A percentile compares a stretch with the other conserved stretches of the same genome.
These are phyloP conservation scores for Sporisorium graminicola DNA, from an alignment of 1,284 basidiomycete species.

Conservation along the genomic window DNA sequence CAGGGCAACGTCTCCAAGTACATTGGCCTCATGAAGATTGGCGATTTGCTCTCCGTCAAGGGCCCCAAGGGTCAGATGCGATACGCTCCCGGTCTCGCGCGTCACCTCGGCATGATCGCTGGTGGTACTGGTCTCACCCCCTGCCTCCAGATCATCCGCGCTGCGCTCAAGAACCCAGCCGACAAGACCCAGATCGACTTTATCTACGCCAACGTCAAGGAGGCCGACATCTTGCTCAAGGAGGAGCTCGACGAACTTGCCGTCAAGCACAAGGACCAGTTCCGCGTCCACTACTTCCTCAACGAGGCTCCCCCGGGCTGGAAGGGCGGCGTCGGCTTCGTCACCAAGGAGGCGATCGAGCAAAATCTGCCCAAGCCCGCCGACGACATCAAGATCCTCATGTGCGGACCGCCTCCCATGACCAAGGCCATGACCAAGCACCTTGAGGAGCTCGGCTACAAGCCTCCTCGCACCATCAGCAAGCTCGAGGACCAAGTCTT, in stretches of 20 bases:
- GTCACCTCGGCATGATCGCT: conserved; percentile 90
- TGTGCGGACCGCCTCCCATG: conserved; percentile 89
- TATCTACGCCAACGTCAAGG: conserved; percentile 91
- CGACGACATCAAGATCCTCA: conserved; percentile 69
- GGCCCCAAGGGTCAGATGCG: conserved; percentile 90
- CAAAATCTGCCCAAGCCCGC: conserved; percentile 70
- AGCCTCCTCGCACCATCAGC: conserved; percentile 82
- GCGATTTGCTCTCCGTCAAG: conserved; percentile 84
- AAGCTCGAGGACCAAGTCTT: conserved; percentile 65
- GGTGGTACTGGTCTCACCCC: conserved; percentile 94
- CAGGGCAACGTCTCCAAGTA: conserved; percentile 92
- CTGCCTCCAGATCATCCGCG: conserved; percentile 84
- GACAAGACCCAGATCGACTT: conserved; percentile 90
- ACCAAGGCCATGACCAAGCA: conserved; percentile 96
- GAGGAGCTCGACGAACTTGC: conserved; percentile 86
- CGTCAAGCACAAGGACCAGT: conserved; percentile 75
- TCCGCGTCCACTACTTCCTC: conserved; percentile 88
- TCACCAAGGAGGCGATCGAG: conserved; percentile 92
- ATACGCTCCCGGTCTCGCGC: conserved; percentile 70
- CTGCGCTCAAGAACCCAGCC: conserved; percentile 83
- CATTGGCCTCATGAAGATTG: conserved; percentile 78
- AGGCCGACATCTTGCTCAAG: conserved; percentile 76
- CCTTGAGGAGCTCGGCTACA: conserved; percentile 86
- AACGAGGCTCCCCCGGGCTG: conserved; percentile 90
- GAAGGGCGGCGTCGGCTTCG: conserved; percentile 90